Percentiles rank a stretch among this genome's conserved stretches.
Evolutionary conservation across 495 filamentous ascomycete genomes (phyloP).

Genomic region (Penicillium parvum): DNA sequence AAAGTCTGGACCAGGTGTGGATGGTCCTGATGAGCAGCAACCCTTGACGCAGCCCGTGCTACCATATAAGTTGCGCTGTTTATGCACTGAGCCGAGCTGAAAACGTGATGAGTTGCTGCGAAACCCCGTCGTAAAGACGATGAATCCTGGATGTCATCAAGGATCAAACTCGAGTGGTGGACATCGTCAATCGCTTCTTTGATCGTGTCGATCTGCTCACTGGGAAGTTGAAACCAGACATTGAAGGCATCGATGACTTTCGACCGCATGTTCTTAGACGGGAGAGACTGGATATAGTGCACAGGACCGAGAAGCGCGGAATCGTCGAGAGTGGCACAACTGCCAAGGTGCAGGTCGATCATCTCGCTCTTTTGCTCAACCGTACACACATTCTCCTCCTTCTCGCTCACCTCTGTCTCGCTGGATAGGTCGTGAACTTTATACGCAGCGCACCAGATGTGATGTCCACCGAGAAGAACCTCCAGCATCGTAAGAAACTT

Average conservation of each 20-base stretch:
- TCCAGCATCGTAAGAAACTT: no score
- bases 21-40: slow-evolving; percentile 61
- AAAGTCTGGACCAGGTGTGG: slow-evolving; percentile 61
- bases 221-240: not conserved
- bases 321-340: no score
- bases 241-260: slow-evolving; percentile 6
- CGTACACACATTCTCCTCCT: no score
- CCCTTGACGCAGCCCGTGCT: slow-evolving; percentile 67
- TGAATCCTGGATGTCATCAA: slow-evolving; percentile 83
- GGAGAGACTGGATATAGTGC: slow-evolving; percentile 13
- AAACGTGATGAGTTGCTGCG: slow-evolving; percentile 84
- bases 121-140: slow-evolving; percentile 73
- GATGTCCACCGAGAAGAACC: no score
- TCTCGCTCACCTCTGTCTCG: no score
- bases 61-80: slow-evolving; percentile 92
- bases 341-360: no score
- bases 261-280: slow-evolving; percentile 19
- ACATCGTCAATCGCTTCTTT: not conserved
- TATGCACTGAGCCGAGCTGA: slow-evolving; percentile 85
- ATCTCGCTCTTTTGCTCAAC: no score
- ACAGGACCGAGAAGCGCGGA: not conserved
- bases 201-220: not conserved
- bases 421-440: no score
- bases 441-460: no score
- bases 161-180: slow-evolving; percentile 15